These are phyloP conservation scores for Salvia rosmarinus DNA, from an alignment of 257 asterid genomes.

Conservation along the genomic window DNA sequence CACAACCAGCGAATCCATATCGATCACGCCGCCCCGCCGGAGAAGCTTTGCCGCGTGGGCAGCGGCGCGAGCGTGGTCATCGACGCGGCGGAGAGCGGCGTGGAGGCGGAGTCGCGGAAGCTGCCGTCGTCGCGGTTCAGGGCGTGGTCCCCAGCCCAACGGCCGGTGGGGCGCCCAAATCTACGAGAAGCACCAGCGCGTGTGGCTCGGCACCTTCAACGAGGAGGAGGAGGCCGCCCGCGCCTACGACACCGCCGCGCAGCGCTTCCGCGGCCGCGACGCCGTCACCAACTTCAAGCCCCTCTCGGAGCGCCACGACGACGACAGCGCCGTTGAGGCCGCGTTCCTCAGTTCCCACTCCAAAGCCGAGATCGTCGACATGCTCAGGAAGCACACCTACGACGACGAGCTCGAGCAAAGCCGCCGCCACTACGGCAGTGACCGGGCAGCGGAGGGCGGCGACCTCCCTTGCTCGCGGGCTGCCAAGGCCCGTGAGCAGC, in stretches of 20 bases:
- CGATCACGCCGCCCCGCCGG: constrained; percentile 49
- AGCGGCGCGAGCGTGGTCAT: constrained; percentile 65
- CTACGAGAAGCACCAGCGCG: constrained; percentile 86
- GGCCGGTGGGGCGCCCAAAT: constrained; percentile 99
- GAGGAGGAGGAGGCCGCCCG: constrained; percentile 82
- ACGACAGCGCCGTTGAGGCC: constrained; percentile 40
- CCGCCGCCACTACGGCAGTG: constrained; percentile 44
- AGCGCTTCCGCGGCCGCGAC: constrained; percentile 89
- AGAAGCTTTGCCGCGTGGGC: constrained; percentile 56
- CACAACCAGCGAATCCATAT: constrained; percentile 58
- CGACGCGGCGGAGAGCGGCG: constrained; percentile 61
- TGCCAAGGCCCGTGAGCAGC: constrained; percentile 51
- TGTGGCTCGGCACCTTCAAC: constrained; percentile 88
- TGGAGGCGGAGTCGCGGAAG: constrained; percentile 78
- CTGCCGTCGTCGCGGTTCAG: constrained; percentile 84
- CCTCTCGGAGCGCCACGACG: constrained; percentile 46
- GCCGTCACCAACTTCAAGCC: constrained; percentile 84
- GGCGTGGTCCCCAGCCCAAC: constrained; percentile 99
- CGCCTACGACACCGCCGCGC: constrained; percentile 90
- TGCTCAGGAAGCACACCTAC: constrained; percentile 87
- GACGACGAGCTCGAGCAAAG: constrained; percentile 77
- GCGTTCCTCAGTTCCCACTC: constrained; percentile 68
- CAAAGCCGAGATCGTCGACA: constrained; percentile 82
- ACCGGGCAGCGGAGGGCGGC: constrained; percentile 13
- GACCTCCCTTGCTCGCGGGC: constrained; percentile 26